Conservation (phyloP, 331 rosid species). For the Malus hybrid region DNA sequence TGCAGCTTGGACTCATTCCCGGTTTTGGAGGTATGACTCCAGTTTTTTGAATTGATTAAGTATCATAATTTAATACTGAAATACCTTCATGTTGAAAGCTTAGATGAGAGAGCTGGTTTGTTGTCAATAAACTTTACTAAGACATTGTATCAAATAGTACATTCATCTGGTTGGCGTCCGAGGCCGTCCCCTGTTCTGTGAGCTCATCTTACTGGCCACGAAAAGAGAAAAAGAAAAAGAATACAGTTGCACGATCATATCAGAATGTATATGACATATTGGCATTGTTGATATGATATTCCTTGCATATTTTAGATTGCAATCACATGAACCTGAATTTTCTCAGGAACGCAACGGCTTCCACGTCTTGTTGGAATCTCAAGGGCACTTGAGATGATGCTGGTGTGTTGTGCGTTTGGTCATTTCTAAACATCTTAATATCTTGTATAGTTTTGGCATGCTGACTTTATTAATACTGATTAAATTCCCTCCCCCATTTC, state of each 20-base stretch:
- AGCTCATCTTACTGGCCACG: not conserved
- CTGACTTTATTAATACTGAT: constrained; percentile 6
- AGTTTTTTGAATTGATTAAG: not conserved
- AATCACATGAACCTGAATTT: constrained; percentile 16
- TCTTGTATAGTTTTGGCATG: not conserved
- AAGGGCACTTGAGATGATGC: constrained; percentile 86
- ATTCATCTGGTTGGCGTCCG: not conserved
- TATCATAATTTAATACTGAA: not conserved
- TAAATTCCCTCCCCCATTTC: not conserved
- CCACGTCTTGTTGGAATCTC: constrained; percentile 97
- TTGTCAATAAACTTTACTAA: not conserved
- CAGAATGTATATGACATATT: not conserved
- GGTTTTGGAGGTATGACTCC: constrained; percentile 80
- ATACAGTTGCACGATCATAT: not conserved
- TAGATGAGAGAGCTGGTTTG: not conserved
- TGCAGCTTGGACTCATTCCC: constrained; percentile 93
- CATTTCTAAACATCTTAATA: not conserved
- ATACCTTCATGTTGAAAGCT: not conserved
- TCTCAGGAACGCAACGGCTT: constrained; percentile 89
- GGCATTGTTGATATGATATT: not conserved
- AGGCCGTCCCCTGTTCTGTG: not conserved
- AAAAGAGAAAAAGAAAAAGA: not conserved
- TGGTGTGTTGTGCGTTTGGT: constrained; percentile 40
- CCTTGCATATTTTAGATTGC: not conserved
- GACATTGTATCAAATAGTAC: not conserved